These are phyloP conservation scores for Vitis cinerea DNA, from an alignment of 164 flowering plant species.

Conservation along the genomic window DNA sequence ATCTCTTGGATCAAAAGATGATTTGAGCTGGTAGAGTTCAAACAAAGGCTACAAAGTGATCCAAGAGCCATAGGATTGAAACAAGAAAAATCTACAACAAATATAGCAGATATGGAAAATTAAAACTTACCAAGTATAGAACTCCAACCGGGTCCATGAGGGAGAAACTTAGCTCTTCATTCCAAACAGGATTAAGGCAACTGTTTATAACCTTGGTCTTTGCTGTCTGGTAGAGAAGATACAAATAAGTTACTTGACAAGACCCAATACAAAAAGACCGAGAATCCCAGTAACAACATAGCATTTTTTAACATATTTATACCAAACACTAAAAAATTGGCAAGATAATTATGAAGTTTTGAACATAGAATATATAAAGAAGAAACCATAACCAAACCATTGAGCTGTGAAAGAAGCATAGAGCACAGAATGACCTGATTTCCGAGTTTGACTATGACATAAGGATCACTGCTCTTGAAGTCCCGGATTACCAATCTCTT, in stretches of 20 bases:
- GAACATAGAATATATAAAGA: not conserved
- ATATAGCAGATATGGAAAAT: too few relatives aligned
- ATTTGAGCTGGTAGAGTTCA: too few relatives aligned
- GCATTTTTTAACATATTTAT: too few relatives aligned
- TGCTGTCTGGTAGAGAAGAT: constrained; percentile 44
- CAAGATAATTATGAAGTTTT: too few relatives aligned
- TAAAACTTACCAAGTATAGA: constrained; percentile 51
- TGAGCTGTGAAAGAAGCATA: not conserved
- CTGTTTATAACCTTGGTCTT: constrained; percentile 84
- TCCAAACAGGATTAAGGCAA: constrained; percentile 83
- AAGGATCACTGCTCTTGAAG: constrained; percentile 86
- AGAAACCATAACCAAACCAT: not conserved
- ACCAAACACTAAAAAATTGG: too few relatives aligned
- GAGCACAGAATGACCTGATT: constrained; percentile 45
- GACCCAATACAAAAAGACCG: too few relatives aligned
- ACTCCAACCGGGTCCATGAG: constrained; percentile 49
- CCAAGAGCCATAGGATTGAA: too few relatives aligned
- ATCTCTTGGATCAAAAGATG: too few relatives aligned
- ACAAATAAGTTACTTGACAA: not conserved
- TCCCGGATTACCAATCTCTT: constrained; percentile 64
- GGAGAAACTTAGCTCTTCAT: constrained; percentile 72
- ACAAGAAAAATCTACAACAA: too few relatives aligned
- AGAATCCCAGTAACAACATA: too few relatives aligned
- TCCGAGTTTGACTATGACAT: constrained; percentile 72
- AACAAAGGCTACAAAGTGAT: too few relatives aligned